Evolutionary conservation across 192 early-diverging fungal genomes (phyloP).

Genomic region (Phycomyces blakesleeanus): DNA sequence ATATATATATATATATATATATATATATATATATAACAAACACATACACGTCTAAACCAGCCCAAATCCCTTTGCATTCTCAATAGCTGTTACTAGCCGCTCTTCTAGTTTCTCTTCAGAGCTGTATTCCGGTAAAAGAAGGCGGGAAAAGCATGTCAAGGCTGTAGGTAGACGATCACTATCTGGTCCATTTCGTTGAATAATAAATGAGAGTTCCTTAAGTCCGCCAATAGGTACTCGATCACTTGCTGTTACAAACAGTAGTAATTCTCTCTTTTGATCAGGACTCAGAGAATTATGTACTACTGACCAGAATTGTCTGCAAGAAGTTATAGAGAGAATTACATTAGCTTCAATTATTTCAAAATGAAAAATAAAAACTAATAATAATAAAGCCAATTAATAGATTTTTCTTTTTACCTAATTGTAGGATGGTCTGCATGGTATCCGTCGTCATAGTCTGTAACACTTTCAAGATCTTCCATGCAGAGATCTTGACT

Average conservation of each 20-base stretch:
- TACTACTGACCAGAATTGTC: constrained; percentile 82
- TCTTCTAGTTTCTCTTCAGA: constrained; percentile 67
- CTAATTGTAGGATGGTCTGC: constrained; percentile 60
- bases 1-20: not conserved
- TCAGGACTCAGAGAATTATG: constrained; percentile 51
- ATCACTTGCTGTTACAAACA: constrained; percentile 90
- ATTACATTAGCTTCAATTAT: not conserved
- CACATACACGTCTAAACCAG: constrained; percentile 57
- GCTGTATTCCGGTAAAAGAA: constrained; percentile 84
- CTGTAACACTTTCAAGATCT: constrained; percentile 65
- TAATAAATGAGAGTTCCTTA: constrained; percentile 78
- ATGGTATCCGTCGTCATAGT: constrained; percentile 85
- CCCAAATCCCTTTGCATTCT: constrained; percentile 92
- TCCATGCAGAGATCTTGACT: constrained; percentile 55
- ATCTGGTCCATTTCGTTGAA: constrained; percentile 95
- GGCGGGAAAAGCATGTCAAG: constrained; percentile 85
- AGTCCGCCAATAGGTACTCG: constrained; percentile 84
- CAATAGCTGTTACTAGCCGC: constrained; percentile 80
- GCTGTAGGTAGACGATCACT: constrained; percentile 82
- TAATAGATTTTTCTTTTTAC: constrained; percentile 14
- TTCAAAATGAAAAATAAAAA: no score
- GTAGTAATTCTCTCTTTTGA: constrained; percentile 70
- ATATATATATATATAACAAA: not conserved
- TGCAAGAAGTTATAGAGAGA: not conserved
- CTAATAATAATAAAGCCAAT: not conserved